phyloP scores from a whole-genome alignment of 1,284 basidiomycete genomes.

The Marasmius fiardii region DNA sequence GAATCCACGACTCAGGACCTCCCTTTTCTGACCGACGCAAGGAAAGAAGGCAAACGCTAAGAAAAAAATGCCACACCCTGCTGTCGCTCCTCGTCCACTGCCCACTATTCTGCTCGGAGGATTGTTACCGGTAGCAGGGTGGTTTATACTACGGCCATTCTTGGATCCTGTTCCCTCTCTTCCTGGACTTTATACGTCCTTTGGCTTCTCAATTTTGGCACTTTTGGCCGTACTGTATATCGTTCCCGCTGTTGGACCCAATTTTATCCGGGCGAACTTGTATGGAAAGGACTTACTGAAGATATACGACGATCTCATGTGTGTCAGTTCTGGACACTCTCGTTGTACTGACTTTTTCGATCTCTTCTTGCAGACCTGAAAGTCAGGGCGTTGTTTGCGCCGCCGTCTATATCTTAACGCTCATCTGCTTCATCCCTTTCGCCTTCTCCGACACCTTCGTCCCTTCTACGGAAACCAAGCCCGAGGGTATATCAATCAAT shows the following conservation, averaged over 20 bases:
- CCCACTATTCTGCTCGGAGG: conserved; percentile 50
- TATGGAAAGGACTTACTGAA: conserved; percentile 84
- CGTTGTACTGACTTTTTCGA: conserved; percentile 4
- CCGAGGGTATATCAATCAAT: conserved; percentile 59
- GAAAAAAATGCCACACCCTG: background rate
- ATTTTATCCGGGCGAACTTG: conserved; percentile 74
- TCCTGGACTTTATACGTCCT: conserved; percentile 66
- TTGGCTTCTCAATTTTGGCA: conserved; percentile 81
- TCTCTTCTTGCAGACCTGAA: conserved; percentile 69
- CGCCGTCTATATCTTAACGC: conserved; percentile 80
- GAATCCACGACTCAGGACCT: too few species aligned
- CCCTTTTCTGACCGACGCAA: too few species aligned
- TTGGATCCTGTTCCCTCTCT: conserved; percentile 64
- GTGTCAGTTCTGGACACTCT: conserved; percentile 27
- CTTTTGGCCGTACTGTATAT: conserved; percentile 71
- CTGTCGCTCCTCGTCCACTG: conserved; percentile 44
- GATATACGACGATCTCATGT: conserved; percentile 71
- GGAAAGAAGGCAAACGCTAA: background rate
- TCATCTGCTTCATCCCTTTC: conserved; percentile 89
- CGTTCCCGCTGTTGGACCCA: conserved; percentile 70
- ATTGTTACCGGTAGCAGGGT: conserved; percentile 60
- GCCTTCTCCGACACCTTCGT: conserved; percentile 73
- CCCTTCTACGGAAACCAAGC: conserved; percentile 32
- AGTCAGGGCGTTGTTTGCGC: conserved; percentile 90
- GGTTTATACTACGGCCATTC: conserved; percentile 69